Base-by-base conservation (phyloP, 2,329 filamentous ascomycete species). In the Chaetomiaceae sp. region DNA sequence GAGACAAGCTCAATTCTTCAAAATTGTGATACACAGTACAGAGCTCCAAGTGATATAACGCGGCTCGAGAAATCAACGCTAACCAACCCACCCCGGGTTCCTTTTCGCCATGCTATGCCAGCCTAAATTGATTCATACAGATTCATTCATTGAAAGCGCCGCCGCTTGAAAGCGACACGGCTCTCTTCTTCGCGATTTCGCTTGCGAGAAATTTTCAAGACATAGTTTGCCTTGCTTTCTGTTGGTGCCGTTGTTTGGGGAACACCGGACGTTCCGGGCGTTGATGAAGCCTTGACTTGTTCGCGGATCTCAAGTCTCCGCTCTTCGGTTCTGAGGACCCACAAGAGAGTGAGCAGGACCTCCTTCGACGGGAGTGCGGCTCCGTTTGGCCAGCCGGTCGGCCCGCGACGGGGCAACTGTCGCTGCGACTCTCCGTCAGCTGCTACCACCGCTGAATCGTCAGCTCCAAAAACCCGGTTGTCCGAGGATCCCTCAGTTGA, bases 401-500 rank as follows among this genome's bases (percentile, higher is more conserved):
- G 50, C 51, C 53, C 55, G 43, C 54, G 42, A 57, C 55, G 47
- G 38, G 48, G 50, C 60, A 56, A 48, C 58, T 49, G 55, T 43
- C 37, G 60, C 61, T 56, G 60, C 60, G 34, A 41, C 21, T 50
- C 44, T 51, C 61, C 47, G 44, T 59, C 62, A 58, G 53, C 50
- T 58, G 65, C 67, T 59, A 71, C 67, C 62, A 59, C 62, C 55
- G 58, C 63, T 43, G 59, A 53, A 21, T 43, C 62, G 58, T 66
- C 64, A 43, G 64, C 73, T 62, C 64, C 67, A 62, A 65, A 72
- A 70, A 73, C 73, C 69, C 67, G 72, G 64, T 73, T 51, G 56
- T 61, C 69, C 62, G 77, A 72, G 64, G 68, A 64, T 73, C 75
- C 71, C 71, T 83, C 73, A 82, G 65, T 64, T 58, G 80, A 82